Evolutionary conservation across 495 filamentous ascomycete genomes (phyloP).

Genomic region (Opeltia flavorubescens): DNA sequence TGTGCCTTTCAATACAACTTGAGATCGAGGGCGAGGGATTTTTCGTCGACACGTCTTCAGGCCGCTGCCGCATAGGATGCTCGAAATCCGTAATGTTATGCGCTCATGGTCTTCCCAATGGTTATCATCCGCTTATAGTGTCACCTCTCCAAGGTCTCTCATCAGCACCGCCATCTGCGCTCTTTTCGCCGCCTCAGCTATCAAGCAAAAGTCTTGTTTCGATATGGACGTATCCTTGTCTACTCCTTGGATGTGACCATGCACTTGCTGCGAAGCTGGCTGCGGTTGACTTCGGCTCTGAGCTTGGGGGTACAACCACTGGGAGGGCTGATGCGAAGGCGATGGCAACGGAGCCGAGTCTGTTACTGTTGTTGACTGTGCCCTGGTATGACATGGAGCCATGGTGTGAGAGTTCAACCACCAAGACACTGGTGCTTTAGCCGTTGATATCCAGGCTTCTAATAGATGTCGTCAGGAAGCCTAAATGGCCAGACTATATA

Average conservation of each 20-base stretch:
- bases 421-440: neutral
- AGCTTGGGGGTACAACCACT: neutral
- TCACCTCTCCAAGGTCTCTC: constrained; percentile 62
- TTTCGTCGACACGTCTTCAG: too few species aligned
- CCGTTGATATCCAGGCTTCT: too few species aligned
- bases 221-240: neutral
- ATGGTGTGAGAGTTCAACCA: neutral
- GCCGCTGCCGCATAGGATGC: too few species aligned
- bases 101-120: neutral
- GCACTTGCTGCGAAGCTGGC: neutral
- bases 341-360: neutral
- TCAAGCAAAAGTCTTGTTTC: constrained; percentile 55
- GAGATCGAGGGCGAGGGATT: too few species aligned
- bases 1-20: too few species aligned
- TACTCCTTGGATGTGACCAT: neutral
- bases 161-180: constrained; percentile 79
- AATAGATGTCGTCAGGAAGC: too few species aligned
- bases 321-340: neutral
- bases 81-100: too few species aligned
- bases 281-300: neutral
- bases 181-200: constrained; percentile 90
- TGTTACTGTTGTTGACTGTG: neutral
- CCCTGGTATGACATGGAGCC: neutral
- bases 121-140: constrained; percentile 2
- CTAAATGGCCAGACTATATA: too few species aligned